These are phyloP conservation scores for Rhizopogon vinicolor DNA, from an alignment of 768 basidiomycete genomes.

Conservation along the genomic window DNA sequence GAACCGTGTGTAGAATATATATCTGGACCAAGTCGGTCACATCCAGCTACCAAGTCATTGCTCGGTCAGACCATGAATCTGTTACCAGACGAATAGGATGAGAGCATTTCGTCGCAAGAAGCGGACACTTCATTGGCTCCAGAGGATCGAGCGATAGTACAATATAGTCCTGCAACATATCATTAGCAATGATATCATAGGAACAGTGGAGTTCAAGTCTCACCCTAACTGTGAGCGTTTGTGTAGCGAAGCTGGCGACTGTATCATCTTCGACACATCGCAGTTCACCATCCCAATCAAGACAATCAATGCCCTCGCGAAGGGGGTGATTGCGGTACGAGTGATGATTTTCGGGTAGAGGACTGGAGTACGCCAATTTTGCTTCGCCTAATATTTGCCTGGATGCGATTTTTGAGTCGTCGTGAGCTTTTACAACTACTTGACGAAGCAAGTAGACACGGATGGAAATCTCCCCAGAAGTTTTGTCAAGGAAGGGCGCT, in stretches of 20 bases:
- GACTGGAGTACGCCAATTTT: constrained; percentile 40
- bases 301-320: constrained; percentile 30
- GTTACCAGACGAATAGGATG: constrained; percentile 57
- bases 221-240: constrained; percentile 48
- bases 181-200: neutral
- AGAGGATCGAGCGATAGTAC: constrained; percentile 43
- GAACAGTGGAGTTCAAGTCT: constrained; percentile 4
- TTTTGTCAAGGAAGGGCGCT: constrained; percentile 36
- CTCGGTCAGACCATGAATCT: constrained; percentile 40
- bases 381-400: constrained; percentile 42
- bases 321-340: constrained; percentile 6
- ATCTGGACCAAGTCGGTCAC: neutral
- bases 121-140: constrained; percentile 31
- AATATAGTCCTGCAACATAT: constrained; percentile 50
- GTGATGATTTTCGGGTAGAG: constrained; percentile 16
- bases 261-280: constrained; percentile 31
- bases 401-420: constrained; percentile 8
- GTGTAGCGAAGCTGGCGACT: constrained; percentile 43
- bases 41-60: constrained; percentile 1
- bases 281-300: constrained; percentile 63
- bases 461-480: constrained; percentile 22
- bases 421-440: constrained; percentile 28
- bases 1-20: neutral
- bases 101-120: constrained; percentile 33
- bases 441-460: constrained; percentile 55